phyloP scores from a whole-genome alignment of 2,329 filamentous ascomycete species.

The Monosporascus cannonballus region DNA sequence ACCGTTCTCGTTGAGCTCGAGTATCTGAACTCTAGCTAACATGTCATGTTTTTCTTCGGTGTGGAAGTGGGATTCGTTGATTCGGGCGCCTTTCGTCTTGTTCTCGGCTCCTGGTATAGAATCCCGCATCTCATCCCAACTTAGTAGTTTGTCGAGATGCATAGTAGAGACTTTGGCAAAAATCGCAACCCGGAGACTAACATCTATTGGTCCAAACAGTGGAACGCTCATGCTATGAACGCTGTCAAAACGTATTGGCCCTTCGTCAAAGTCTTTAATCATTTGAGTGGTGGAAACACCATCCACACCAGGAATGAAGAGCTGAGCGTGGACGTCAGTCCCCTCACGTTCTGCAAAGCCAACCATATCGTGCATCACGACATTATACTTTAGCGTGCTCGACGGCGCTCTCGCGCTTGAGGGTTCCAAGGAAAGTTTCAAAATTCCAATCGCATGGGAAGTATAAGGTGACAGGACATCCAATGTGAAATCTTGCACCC shows the following conservation, averaged over 20 bases:
- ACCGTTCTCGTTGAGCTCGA: conserved; percentile 86
- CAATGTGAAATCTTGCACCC: conserved; percentile 88
- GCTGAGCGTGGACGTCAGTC: conserved; percentile 88
- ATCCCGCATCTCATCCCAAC: conserved; percentile 98
- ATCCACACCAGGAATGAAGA: conserved; percentile 89
- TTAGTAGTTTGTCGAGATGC: conserved; percentile 94
- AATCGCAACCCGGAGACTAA: conserved; percentile 77
- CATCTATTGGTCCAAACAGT: conserved; percentile 66
- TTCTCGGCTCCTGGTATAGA: conserved; percentile 53
- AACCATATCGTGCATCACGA: conserved; percentile 93
- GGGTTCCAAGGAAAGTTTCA: conserved; percentile 86
- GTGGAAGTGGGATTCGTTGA: conserved; percentile 89
- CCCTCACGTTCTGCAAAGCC: conserved; percentile 95
- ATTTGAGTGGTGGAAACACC: conserved; percentile 94
- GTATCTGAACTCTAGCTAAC: conserved; percentile 78
- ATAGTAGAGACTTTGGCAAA: conserved; percentile 88
- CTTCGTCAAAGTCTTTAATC: conserved; percentile 90
- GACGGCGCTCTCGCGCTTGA: conserved; percentile 88
- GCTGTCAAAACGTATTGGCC: conserved; percentile 88
- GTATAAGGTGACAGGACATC: conserved; percentile 93
- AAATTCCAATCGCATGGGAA: conserved; percentile 80
- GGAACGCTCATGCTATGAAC: conserved; percentile 97
- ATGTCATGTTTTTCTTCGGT: conserved; percentile 92
- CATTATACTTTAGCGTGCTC: conserved; percentile 94
- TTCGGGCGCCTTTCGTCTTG: conserved; percentile 55